Base-by-base conservation (phyloP, 768 basidiomycete species). In the Kwoniella europaea region DNA sequence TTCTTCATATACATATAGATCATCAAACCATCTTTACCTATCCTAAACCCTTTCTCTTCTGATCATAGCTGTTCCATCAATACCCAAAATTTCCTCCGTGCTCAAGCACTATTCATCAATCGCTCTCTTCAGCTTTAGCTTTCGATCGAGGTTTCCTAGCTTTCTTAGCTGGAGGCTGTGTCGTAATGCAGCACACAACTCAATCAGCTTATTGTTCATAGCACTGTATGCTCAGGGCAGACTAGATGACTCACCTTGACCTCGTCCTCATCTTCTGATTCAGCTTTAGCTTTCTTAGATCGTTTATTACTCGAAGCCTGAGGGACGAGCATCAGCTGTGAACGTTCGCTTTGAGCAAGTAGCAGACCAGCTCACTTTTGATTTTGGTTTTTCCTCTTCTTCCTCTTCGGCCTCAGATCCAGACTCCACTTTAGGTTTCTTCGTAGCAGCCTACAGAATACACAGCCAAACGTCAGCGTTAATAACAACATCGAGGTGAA, bases 341-440 rank as follows among this genome's bases (percentile, higher is more conserved):
- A 35, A 85, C 84, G 77, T 84, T 86, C 74, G 88, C 89, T 5
- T 55, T 22, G n/a, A 7, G n/a, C 54, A 12, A n/a, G n/a, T 35
- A 24, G 1, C 16, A 86, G 77, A 22, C 85, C 13, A n/a, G 55
- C 73, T 73, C 53, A 70, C 75, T 61, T 82, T 80, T 71, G 79
- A 76, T 59, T 69, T 75, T 20, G 74, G 69, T 67, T 73, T 69
- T 18, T 68, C 68, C 9, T 53, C 53, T 24, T 24, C 84, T 81
- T 42, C 85, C 86, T 56, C 84, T 85, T 15, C 85, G 82, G 81
- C 13, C 76, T 83, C 65, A 24, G 41, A 15, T 10, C 60, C 64
- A 15, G 56, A 35, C 41, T 67, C 65, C 24, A 65, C 53, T 62
- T 59, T 53, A 24, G 57, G 42, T 46, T 71, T 74, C 43, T 74